Conservation (phyloP, 2,329 filamentous ascomycete genomes). For the Pestalotiopsis sp. region DNA sequence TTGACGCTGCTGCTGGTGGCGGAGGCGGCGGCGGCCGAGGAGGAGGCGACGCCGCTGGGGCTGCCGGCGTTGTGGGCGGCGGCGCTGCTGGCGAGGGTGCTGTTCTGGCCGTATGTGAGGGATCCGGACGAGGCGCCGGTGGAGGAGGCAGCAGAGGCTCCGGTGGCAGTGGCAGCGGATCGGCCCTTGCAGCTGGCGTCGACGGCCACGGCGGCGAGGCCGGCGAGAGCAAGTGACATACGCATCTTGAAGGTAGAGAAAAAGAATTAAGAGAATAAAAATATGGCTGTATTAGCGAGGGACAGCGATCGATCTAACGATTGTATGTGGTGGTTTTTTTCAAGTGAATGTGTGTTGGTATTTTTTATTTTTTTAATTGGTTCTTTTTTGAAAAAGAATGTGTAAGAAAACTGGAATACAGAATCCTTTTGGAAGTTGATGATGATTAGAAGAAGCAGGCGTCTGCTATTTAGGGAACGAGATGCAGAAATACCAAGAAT, state of each 20-base stretch:
- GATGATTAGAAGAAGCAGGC: slow-evolving; percentile 14
- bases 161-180: not conserved
- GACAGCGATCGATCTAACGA: not conserved
- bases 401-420: slow-evolving; percentile 13
- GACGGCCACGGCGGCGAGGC: slow-evolving; percentile 27
- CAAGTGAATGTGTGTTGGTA: slow-evolving; percentile 17
- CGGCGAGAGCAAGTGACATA: slow-evolving; percentile 27
- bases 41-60: slow-evolving; percentile 14
- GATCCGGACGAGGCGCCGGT: not conserved
- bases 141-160: not conserved
- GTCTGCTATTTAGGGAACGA: not conserved
- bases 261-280: slow-evolving; percentile 18
- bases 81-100: slow-evolving; percentile 15
- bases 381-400: slow-evolving; percentile 15
- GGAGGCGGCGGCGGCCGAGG: slow-evolving; percentile 10
- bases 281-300: slow-evolving; percentile 13
- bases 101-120: not conserved
- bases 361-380: not conserved
- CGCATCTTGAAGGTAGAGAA: slow-evolving; percentile 27
- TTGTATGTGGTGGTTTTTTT: not conserved
- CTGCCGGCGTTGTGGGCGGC: slow-evolving; percentile 21
- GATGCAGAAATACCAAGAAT: slow-evolving; percentile 4
- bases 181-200: slow-evolving; percentile 12
- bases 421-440: slow-evolving; percentile 16
- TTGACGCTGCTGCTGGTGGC: not conserved